A percentile compares a stretch with the other conserved stretches of the same genome.
Evolutionary conservation across 345 rosid species (phyloP).

Genomic region (Sonneratia caseolaris): DNA sequence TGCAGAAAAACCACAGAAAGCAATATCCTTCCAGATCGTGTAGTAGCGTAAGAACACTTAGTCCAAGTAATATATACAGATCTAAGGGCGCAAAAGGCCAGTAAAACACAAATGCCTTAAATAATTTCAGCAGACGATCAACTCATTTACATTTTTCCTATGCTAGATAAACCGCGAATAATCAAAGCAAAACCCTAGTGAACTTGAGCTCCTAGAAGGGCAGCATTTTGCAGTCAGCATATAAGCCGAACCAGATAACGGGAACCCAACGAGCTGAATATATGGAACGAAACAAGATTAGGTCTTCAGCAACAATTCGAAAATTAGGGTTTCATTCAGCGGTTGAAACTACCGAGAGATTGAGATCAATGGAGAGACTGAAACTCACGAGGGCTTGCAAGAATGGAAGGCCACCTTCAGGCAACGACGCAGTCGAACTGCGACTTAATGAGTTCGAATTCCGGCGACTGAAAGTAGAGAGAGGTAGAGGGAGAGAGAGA

Average conservation of each 20-base stretch:
- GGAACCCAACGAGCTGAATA: not conserved
- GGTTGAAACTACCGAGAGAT: too few species aligned
- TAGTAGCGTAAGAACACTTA: not conserved
- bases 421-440: too few species aligned
- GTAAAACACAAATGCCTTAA: not conserved
- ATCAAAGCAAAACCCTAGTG: not conserved
- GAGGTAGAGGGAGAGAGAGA: too few species aligned
- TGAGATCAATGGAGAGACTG: too few species aligned
- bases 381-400: too few species aligned
- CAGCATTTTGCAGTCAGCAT: not conserved
- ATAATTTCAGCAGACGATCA: not conserved
- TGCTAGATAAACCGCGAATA: not conserved
- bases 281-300: not conserved
- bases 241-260: not conserved
- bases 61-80: not conserved
- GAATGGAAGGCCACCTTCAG: too few species aligned
- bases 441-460: too few species aligned
- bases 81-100: not conserved
- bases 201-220: not conserved
- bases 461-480: too few species aligned
- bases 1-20: not conserved
- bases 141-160: not conserved
- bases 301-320: not conserved
- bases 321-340: too few species aligned
- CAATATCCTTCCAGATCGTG: not conserved